Evolutionary conservation across 73 alveolate genomes (phyloP).

Genomic region (Tetrahymena borealis): DNA sequence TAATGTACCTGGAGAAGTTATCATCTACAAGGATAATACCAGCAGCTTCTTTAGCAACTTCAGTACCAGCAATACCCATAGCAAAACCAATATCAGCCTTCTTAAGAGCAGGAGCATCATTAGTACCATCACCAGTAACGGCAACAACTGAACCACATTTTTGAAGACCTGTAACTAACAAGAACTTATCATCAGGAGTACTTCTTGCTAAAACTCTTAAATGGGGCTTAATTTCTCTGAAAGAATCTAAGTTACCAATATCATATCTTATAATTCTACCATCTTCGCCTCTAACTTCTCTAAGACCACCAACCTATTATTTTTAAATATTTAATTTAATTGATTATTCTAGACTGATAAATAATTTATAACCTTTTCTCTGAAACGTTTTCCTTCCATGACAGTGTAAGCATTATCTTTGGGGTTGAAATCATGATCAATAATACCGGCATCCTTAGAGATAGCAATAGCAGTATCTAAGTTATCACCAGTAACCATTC

Average conservation of each 20-base stretch:
- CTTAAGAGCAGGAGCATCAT: conserved; percentile 95
- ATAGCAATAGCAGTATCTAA: conserved; percentile 88
- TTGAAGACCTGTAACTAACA: conserved; percentile 82
- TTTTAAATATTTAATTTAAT: conserved; percentile 47
- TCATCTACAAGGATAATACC: conserved; percentile 86
- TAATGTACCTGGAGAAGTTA: conserved; percentile 58
- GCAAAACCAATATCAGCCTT: conserved; percentile 98
- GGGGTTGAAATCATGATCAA: conserved; percentile 56
- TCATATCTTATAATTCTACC: conserved; percentile 51
- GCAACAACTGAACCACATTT: conserved; percentile 83
- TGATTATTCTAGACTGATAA: conserved; percentile 23
- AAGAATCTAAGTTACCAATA: conserved; percentile 53
- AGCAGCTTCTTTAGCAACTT: conserved; percentile 95
- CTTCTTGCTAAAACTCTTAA: conserved; percentile 91
- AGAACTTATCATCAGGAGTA: conserved; percentile 86
- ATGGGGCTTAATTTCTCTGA: conserved; percentile 72
- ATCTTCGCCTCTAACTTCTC: conserved; percentile 52
- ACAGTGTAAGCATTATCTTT: conserved; percentile 64
- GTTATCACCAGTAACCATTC: conserved; percentile 96
- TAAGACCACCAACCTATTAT: conserved; percentile 40
- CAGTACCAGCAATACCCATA: conserved; percentile 96
- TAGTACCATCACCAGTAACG: conserved; percentile 98
- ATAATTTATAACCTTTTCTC: conserved; percentile 47
- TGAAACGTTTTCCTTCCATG: conserved; percentile 75
- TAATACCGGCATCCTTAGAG: conserved; percentile 78